phyloP scores from a whole-genome alignment of 257 asterid genomes.

The Gentiana macrophylla region DNA sequence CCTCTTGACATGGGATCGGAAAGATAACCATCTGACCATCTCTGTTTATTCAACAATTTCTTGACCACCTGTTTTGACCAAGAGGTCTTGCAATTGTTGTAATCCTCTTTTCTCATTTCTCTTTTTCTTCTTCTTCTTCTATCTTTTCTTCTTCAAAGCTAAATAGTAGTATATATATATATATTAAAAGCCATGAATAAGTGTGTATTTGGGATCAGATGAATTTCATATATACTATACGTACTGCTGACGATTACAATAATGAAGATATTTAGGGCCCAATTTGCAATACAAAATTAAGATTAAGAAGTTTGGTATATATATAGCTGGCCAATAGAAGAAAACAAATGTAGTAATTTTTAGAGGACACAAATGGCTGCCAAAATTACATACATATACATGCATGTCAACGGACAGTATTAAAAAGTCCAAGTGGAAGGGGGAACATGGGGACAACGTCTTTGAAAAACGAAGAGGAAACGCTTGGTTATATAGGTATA shows the following conservation, averaged over 20 bases:
- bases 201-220: too few species aligned
- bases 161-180: too few species aligned
- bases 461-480: slow-evolving; percentile 14
- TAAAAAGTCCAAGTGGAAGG: neutral
- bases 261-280: slow-evolving; percentile 6
- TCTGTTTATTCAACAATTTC: slow-evolving; percentile 59
- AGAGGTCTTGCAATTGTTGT: slow-evolving; percentile 35
- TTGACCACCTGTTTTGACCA: slow-evolving; percentile 61
- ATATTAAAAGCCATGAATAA: too few species aligned
- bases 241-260: too few species aligned
- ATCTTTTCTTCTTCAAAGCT: too few species aligned
- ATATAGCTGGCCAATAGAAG: neutral
- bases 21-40: slow-evolving; percentile 42
- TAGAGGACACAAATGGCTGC: slow-evolving; percentile 1
- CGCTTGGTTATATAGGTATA: too few species aligned
- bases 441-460: slow-evolving; percentile 34
- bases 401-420: slow-evolving; percentile 24
- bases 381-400: slow-evolving; percentile 2
- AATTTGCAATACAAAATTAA: slow-evolving; percentile 2
- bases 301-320: neutral
- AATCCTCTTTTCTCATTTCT: slow-evolving; percentile 46
- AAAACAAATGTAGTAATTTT: neutral
- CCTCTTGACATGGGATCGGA: slow-evolving; percentile 47
- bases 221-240: too few species aligned
- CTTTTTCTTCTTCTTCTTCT: neutral